Conservation (phyloP, 2,329 filamentous ascomycete genomes). For the Aspergillus piperis region DNA sequence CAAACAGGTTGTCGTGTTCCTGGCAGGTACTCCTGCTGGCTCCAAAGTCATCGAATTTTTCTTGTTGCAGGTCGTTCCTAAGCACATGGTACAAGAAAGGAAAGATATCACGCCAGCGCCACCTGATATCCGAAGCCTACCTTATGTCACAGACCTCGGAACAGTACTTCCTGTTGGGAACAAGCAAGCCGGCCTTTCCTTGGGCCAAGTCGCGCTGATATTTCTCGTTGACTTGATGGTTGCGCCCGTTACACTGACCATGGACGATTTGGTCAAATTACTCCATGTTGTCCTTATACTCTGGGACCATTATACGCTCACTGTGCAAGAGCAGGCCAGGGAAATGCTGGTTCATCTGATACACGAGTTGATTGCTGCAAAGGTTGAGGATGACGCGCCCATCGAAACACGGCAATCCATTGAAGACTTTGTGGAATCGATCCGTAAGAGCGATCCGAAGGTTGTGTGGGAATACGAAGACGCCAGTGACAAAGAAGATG, state of each 20-base stretch:
- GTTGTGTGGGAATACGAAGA: conserved; percentile 96
- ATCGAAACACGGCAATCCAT: conserved; percentile 71
- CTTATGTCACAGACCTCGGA: conserved; percentile 84
- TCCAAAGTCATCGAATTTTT: conserved; percentile 94
- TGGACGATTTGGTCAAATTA: conserved; percentile 79
- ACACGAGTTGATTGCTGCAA: conserved; percentile 86
- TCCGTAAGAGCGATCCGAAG: conserved; percentile 78
- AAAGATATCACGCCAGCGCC: conserved; percentile 67
- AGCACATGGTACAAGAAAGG: conserved; percentile 93
- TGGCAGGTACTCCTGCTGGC: conserved; percentile 82
- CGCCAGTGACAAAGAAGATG: conserved; percentile 74
- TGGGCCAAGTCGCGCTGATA: conserved; percentile 91
- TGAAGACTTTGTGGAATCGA: conserved; percentile 82
- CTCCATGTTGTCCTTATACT: conserved; percentile 89
- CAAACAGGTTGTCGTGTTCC: conserved; percentile 95
- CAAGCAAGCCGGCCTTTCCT: conserved; percentile 87
- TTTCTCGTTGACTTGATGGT: conserved; percentile 95
- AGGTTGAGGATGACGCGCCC: conserved; percentile 69
- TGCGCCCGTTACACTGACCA: conserved; percentile 76
- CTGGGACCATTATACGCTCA: conserved; percentile 94
- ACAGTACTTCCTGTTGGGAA: conserved; percentile 80
- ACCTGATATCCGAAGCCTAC: conserved; percentile 71
- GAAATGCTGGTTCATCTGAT: conserved; percentile 98
- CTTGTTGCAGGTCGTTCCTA: conserved; percentile 84
- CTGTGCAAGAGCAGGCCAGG: conserved; percentile 93